Base-by-base conservation (phyloP, 2,329 filamentous ascomycete species). In the Fusarium nanum region DNA sequence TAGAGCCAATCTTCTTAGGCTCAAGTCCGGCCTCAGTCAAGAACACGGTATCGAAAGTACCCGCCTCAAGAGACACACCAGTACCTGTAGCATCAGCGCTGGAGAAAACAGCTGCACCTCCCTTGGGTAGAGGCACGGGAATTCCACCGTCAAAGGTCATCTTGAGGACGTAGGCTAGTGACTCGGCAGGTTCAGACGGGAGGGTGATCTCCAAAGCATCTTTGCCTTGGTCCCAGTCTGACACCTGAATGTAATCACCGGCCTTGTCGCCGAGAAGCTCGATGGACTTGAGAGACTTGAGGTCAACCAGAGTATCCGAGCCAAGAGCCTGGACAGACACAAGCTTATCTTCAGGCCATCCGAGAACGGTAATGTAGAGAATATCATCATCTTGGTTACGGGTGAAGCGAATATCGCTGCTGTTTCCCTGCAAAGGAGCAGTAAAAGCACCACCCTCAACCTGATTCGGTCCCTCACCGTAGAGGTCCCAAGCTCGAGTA, bases 381-480 rank as follows among this genome's bases (percentile, higher is more conserved):
- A 32, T 13, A 23, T 46, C 6, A 4, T 28, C 50, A 2, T 25
- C 23, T 6, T 64, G 64, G 25, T 64, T 64, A 3, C 61, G 61
- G 0, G 61, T 64, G 12, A 64, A 64, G 1, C 61, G 61, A 5
- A 64, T 13, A n/a, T 64, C 61, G 3, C 60, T 64, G 23, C 60
- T 64, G n/a, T 58, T 64, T 1, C 61, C 60, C 27, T 58, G 37
- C 3, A 64, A 6, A 6, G 61, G 61, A 13, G 50, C 52, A 0
- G 60, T 64, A 5, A 64, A 64, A 23, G 60, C 64, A 2, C 61
- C 61, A 3, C 61, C 61, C 13, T 54, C 44, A 2, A 64, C 61
- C 16, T 64, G 30, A 10, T 58, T 64, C 1, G 60, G 61, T 0
- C 61, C 61, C 48, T 64, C 61, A 0, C 61, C 61, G 0, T 64